These are phyloP conservation scores for Dothidotthia symphoricarpi DNA, from an alignment of 2,329 filamentous ascomycete genomes.

Conservation along the genomic window DNA sequence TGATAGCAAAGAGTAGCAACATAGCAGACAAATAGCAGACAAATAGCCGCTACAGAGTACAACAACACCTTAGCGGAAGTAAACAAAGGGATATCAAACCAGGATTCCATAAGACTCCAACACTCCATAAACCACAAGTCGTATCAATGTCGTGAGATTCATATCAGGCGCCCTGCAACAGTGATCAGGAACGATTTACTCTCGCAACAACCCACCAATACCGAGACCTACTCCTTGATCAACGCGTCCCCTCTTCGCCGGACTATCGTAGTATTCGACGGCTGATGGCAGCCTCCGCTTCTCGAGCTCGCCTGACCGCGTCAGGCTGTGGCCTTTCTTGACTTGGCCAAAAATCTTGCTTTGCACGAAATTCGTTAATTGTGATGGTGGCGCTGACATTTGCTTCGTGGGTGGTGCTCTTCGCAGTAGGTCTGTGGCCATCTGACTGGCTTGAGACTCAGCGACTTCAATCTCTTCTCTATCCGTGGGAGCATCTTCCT, in stretches of 20 bases:
- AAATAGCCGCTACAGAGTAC: no score
- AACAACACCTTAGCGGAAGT: background rate
- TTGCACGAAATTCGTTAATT: slow-evolving; percentile 49
- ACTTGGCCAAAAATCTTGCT: slow-evolving; percentile 63
- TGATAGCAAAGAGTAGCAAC: no score
- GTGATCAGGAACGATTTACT: slow-evolving; percentile 22
- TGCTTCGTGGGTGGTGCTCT: slow-evolving; percentile 49
- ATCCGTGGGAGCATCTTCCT: slow-evolving; percentile 55
- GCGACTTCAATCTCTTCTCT: slow-evolving; percentile 65
- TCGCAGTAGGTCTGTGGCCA: slow-evolving; percentile 72
- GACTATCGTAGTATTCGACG: slow-evolving; percentile 31
- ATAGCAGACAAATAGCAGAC: no score
- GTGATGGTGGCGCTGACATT: slow-evolving; percentile 31
- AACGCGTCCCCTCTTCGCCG: slow-evolving; percentile 53
- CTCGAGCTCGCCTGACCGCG: slow-evolving; percentile 31
- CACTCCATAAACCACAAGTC: slow-evolving; percentile 4
- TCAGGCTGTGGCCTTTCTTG: slow-evolving; percentile 52
- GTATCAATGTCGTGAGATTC: slow-evolving; percentile 17
- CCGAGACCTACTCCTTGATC: slow-evolving; percentile 56
- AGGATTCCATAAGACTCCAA: slow-evolving; percentile 5
- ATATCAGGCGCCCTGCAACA: slow-evolving; percentile 11
- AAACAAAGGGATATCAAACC: slow-evolving; percentile 21
- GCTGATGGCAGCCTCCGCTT: slow-evolving; percentile 31
- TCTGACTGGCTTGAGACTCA: slow-evolving; percentile 75
- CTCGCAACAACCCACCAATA: slow-evolving; percentile 48